These are phyloP conservation scores for Pseudoscleropodium purum DNA, from an alignment of 225 moss, liverwort and hornwort species.

Conservation along the genomic window DNA sequence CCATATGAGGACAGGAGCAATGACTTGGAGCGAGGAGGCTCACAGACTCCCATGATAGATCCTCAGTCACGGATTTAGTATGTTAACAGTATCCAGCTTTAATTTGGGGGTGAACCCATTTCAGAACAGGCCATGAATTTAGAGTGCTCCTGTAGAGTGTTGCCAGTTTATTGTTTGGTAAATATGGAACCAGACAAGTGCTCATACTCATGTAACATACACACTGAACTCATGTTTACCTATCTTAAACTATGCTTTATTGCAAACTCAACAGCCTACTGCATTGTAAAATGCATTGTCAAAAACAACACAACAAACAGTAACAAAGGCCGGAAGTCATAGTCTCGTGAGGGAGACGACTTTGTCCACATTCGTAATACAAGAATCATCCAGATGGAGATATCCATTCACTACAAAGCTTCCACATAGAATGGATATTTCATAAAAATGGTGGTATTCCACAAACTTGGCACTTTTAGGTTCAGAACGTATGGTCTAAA, in stretches of 20 bases:
- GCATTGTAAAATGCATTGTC: background rate
- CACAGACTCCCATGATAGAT: background rate
- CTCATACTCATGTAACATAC: background rate
- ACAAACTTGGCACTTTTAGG: no score
- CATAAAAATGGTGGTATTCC: no score
- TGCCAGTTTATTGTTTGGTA: background rate
- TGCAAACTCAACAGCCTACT: background rate
- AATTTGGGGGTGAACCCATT: background rate
- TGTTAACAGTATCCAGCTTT: background rate
- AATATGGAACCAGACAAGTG: background rate
- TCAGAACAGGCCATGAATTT: background rate
- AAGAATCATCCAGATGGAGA: background rate
- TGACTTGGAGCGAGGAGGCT: constrained; percentile 17
- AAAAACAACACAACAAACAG: background rate
- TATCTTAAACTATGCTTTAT: background rate
- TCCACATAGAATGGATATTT: no score
- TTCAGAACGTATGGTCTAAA: no score
- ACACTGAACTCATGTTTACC: background rate
- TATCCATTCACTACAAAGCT: background rate
- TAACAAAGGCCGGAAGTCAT: background rate
- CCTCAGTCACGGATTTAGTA: background rate
- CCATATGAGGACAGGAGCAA: background rate
- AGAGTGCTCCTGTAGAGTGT: background rate
- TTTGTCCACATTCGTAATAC: background rate
- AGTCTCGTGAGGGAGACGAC: background rate